Base-by-base conservation (phyloP, 257 asterid genomes). In the Przewalskia tangutica region DNA sequence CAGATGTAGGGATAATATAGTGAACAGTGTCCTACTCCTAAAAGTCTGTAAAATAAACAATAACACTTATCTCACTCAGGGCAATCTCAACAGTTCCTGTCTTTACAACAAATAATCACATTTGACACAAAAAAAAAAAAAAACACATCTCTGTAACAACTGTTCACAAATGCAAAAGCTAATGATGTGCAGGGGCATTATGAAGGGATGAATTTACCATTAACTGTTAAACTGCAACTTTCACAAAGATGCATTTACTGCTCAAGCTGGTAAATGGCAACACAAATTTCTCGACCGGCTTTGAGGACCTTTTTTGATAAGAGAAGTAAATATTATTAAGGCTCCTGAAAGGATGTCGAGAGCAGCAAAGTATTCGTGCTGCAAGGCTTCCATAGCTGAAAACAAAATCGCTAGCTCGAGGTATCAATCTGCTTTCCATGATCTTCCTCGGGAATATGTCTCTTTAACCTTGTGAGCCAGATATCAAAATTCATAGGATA, bases 401-500 rank as follows among this genome's bases (percentile, higher is more conserved):
- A 75, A 23, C 60, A 50, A 50, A 73, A 23, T 75, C 60, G 59
- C 70, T 86, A 89, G 83, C 86, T 9, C 27, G 89, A 92, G 80
- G 87, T 44, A 55, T 85, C 92, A 32, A 83, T 87, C 86, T 90
- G 95, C 87, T 89, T 91, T 20, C 93, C 97, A 68, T 90, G 86
- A 62, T 86, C 92, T 66, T 91, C 95, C 51, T 89, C 97, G 6
- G 76, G 83, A 79, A 91, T 86, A 77, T 90, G 97, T 64, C 91
- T 87, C 87, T 82, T 87, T 80, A 95, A 88, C 86, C 99, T 86
- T 84, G 97, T 91, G 23, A 94, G 84, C 99, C 99, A 95, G 81
- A 94, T 95, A 54, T 91, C 97, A 63, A 91, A 91, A 86, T 91
- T 94, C 64, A 95, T 92, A 3, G 98, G 99, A 78, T 95, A 95